phyloP scores from a whole-genome alignment of 371 early-diverging fungal species.

The Syncephalastrum monosporum region DNA sequence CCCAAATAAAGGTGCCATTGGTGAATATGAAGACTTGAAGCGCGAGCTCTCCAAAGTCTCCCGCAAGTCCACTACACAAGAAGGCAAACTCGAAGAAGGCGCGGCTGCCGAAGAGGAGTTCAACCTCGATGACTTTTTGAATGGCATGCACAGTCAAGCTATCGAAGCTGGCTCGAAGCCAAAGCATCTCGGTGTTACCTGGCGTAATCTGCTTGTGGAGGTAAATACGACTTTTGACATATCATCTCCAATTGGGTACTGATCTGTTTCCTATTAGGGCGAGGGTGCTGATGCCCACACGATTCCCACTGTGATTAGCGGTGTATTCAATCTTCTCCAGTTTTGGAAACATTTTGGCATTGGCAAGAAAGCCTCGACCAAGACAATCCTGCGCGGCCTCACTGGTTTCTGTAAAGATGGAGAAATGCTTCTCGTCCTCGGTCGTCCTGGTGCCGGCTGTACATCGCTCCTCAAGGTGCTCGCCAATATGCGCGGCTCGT shows the following conservation, averaged over 20 bases:
- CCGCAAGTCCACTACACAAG: neutral
- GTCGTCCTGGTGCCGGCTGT: constrained; percentile 73
- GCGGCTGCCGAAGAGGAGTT: constrained; percentile 26
- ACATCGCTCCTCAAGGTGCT: constrained; percentile 67
- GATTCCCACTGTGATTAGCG: constrained; percentile 19
- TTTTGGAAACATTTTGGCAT: constrained; percentile 31
- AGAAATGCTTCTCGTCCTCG: constrained; percentile 73
- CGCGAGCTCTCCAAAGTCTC: constrained; percentile 16
- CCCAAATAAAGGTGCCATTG: constrained; percentile 25
- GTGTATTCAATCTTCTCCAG: constrained; percentile 20
- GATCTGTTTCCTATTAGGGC: constrained; percentile 16
- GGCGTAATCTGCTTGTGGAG: constrained; percentile 44
- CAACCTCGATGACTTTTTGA: constrained; percentile 29
- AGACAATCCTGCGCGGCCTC: constrained; percentile 48
- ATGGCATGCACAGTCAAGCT: constrained; percentile 20
- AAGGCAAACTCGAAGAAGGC: constrained; percentile 26
- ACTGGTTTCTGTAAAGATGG: constrained; percentile 64
- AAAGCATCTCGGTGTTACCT: constrained; percentile 45
- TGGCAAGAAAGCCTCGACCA: constrained; percentile 15
- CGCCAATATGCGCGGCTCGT: constrained; percentile 60
- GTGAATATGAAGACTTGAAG: constrained; percentile 17
- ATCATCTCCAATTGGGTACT: neutral
- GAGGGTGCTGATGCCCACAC: constrained; percentile 37
- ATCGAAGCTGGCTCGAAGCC: constrained; percentile 21
- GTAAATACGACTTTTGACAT: neutral